Evolutionary conservation across 2,329 filamentous ascomycete species (phyloP), one percentile per base, ranked within the genome.

Genomic region (Nannizziopsis barbatae): DNA sequence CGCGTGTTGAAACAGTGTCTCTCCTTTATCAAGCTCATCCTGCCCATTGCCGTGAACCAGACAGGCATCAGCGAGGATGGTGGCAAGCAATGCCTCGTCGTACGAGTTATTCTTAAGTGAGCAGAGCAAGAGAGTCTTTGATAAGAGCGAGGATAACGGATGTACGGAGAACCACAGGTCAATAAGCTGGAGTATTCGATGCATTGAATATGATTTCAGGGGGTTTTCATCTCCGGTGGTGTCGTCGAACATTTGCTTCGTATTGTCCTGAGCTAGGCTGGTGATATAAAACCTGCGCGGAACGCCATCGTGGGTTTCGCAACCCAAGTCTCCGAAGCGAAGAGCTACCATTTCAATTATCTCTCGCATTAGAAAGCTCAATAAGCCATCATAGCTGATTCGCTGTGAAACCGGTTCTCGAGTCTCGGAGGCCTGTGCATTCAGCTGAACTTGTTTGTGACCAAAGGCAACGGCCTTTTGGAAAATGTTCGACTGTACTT

Each of bases 261-360:
- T 45, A 12, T 42, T 45, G 38, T 50, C 47, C 7, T 42, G 42
- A 39, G 47, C 47, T 8, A 50, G 42, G 33, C 47, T 50, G 12
- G 47, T 50, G 42, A 50, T 50, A 36, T 42, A 50, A 30, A 42
- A 50, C n/a, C 47, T 32, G 30, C 47, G 47, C 15, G 47, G 47
- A 12, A 50, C 40, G 14, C 36, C 39, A 20, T 50, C 47, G 18
- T 50, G 40, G 14, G 42, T 36, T 20, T 50, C 47, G 9, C 47
- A 50, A 32, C 35, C 42, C 10, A 50, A 22, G 12, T 50, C 47
- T n/a, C 47, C 47, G 12, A 50, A 50, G 5, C 47, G 47, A 33
- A 50, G 47, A 33, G 47, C 42, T 37, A 50, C 43, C 47, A 50
- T 50, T 39, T 50, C 47, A 9, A 50, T 43, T 20, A 50, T 50